A percentile compares a stretch with the other conserved stretches of the same genome.
Conservation (phyloP, 768 basidiomycete genomes). For the Guyanaporus albipodus region DNA sequence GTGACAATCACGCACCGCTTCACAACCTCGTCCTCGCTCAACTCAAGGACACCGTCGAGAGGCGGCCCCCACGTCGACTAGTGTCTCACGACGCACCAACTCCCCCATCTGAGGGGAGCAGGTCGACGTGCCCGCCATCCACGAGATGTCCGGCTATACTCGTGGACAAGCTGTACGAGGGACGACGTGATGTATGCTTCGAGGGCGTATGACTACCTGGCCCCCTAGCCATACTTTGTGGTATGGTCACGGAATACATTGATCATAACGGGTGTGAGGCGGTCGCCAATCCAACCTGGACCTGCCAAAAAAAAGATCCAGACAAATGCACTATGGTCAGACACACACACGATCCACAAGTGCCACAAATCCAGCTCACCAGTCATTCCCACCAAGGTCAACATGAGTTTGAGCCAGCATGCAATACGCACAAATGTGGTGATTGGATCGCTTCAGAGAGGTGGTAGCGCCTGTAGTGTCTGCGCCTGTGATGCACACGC, state of each 20-base stretch:
- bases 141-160: slow-evolving; percentile 52
- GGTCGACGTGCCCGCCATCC: slow-evolving; percentile 46
- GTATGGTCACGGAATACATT: slow-evolving; percentile 40
- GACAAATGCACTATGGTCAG: too few species aligned
- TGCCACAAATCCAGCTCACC: slow-evolving; percentile 45
- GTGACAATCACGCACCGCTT: slow-evolving; percentile 35
- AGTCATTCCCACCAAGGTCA: slow-evolving; percentile 62
- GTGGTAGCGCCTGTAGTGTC: slow-evolving; percentile 79
- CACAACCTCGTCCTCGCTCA: slow-evolving; percentile 45
- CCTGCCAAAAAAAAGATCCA: too few species aligned
- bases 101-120: slow-evolving; percentile 49
- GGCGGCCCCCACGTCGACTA: slow-evolving; percentile 49
- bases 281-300: slow-evolving; percentile 75
- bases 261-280: slow-evolving; percentile 55
- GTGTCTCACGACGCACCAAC: slow-evolving; percentile 40
- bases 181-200: slow-evolving; percentile 53
- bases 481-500: slow-evolving; percentile 75
- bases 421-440: slow-evolving; percentile 64
- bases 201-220: slow-evolving; percentile 47
- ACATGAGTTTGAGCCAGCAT: background rate
- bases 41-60: slow-evolving; percentile 42
- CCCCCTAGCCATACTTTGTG: slow-evolving; percentile 45
- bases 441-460: slow-evolving; percentile 39
- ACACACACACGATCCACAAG: too few species aligned
- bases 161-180: slow-evolving; percentile 47